Evolutionary conservation across 192 early-diverging fungal genomes (phyloP).

Genomic region (Coemansia sp.): DNA sequence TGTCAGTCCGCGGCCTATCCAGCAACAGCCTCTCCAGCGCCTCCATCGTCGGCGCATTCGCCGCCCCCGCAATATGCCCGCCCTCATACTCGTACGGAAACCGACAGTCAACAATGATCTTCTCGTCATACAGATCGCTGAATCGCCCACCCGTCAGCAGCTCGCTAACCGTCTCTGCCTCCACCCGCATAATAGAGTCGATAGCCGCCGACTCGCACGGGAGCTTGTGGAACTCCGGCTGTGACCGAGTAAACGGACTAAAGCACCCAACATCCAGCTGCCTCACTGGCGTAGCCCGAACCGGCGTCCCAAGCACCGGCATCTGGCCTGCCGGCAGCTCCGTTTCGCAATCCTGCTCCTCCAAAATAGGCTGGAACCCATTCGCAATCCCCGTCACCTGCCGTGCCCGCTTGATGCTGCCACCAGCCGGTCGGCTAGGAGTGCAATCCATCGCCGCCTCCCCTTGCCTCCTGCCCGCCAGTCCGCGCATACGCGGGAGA

Average conservation of each 20-base stretch:
- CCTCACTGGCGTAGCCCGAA: not conserved
- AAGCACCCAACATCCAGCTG: constrained; percentile 2
- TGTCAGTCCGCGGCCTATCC: constrained; percentile 37
- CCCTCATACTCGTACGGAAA: constrained; percentile 87
- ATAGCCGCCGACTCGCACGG: constrained; percentile 54
- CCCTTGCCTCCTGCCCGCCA: not conserved
- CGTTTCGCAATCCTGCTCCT: not conserved
- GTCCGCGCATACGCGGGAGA: constrained; percentile 25
- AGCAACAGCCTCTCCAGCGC: constrained; percentile 65
- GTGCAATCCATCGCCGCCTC: constrained; percentile 9
- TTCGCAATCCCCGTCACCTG: constrained; percentile 12
- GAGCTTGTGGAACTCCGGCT: constrained; percentile 55
- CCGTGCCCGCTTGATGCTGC: constrained; percentile 37
- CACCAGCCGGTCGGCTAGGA: constrained; percentile 14
- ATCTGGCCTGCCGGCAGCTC: not conserved
- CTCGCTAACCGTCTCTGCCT: constrained; percentile 57
- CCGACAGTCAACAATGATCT: constrained; percentile 77
- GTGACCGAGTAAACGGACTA: constrained; percentile 33
- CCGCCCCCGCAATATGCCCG: constrained; percentile 74
- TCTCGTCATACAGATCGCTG: constrained; percentile 58
- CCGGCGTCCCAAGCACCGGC: not conserved
- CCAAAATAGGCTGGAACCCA: constrained; percentile 9
- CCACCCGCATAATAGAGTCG: constrained; percentile 65
- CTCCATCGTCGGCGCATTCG: constrained; percentile 65
- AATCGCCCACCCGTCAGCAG: constrained; percentile 66